Base-by-base conservation (phyloP, 495 filamentous ascomycete species). In the Penicillium paradoxum region DNA sequence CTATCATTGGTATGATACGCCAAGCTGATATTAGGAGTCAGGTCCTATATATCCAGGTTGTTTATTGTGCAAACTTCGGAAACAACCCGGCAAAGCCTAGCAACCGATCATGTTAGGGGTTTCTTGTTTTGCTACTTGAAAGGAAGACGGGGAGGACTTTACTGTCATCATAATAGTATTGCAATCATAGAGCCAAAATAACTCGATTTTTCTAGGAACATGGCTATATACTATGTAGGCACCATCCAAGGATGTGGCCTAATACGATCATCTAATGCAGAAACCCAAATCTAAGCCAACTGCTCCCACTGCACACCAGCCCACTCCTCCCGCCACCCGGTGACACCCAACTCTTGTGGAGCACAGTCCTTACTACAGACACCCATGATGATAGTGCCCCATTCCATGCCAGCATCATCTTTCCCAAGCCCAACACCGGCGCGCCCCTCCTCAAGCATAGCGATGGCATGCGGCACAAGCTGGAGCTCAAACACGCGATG, bases 241-340 rank as follows among this genome's bases (percentile, higher is more conserved):
- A 34, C 24, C 7, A 27, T 27, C 7, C 24, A 27, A 3, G 24
- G 24, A 7, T 7, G 7, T 7, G 7, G 29, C 29, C 29, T 32
- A 21, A 25, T 22, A 6, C 10, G 2, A 17, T n/a, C 18, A 13
- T 48, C 30, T 48, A 48, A 33, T 48, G 45, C 32, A 46, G 22
- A 22, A 46, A 19, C 18, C 3, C 1, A 22, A 5, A 22, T 13
- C 54, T 63, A 73, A 53, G 69, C 72, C 57, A 75, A 63, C 68
- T 95, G 89, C 75, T 97, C 93, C 93, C 92, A 98, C 74, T 97
- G 93, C 63, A 97, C 93, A 7, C 93, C 92, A 17, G 80, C 85
- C 92, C 95, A 97, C 71, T 98, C 93, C 73, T 97, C 95, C 36
- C 90, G 58, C 73, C 90, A 97, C 1, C 82, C 88, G 18, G 79